Evolutionary conservation across 768 basidiomycete species (phyloP).

Genomic region (Kwoniella newhampshirensis): DNA sequence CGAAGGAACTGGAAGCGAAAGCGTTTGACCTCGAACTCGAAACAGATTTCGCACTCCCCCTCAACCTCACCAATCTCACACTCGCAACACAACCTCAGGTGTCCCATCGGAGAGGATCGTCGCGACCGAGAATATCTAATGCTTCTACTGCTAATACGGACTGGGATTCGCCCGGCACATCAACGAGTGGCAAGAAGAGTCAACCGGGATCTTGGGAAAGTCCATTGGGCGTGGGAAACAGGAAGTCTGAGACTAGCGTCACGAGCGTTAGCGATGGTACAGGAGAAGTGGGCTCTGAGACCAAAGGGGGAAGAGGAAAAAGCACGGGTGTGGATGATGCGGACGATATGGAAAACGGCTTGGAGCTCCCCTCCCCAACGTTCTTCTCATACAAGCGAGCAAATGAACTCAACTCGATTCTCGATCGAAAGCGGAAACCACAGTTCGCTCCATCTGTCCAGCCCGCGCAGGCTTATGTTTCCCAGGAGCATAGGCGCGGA

Average conservation of each 20-base stretch:
- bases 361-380: conserved; percentile 39
- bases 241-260: conserved; percentile 36
- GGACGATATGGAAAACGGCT: conserved; percentile 44
- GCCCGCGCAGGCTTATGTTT: background rate
- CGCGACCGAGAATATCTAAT: conserved; percentile 19
- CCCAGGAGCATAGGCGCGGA: conserved; percentile 4
- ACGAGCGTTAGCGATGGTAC: conserved; percentile 31
- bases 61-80: conserved; percentile 45
- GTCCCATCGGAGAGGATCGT: conserved; percentile 2
- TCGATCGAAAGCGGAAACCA: conserved; percentile 48
- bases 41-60: conserved; percentile 43
- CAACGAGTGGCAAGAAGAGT: conserved; percentile 18
- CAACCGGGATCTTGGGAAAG: conserved; percentile 24
- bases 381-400: conserved; percentile 41
- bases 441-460: conserved; percentile 24
- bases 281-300: conserved; percentile 11
- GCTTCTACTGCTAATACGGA: conserved; percentile 22
- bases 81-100: conserved; percentile 28
- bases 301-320: conserved; percentile 6
- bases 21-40: conserved; percentile 36
- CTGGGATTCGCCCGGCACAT: conserved; percentile 37
- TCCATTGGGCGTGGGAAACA: conserved; percentile 19
- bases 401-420: conserved; percentile 45
- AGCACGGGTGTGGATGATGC: conserved; percentile 31
- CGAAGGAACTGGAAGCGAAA: conserved; percentile 14